phyloP scores from a whole-genome alignment of 805 yeast species.

The Tetrapisispora namnaoensis region DNA sequence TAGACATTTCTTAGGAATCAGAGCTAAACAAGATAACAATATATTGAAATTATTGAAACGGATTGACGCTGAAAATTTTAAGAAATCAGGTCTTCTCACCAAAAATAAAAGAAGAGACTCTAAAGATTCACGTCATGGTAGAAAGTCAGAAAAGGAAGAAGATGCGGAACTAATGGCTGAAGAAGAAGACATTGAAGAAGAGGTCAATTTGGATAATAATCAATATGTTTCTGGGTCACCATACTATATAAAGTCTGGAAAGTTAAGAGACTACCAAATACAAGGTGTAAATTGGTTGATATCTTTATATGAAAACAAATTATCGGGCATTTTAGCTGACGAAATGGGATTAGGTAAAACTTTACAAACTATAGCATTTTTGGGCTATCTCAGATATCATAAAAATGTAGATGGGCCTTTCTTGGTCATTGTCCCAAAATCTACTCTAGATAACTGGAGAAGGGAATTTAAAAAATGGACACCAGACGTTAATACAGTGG shows the following conservation, averaged over 20 bases:
- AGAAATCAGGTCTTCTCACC: slow-evolving; percentile 5
- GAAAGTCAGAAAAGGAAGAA: slow-evolving; percentile 92
- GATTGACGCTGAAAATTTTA: slow-evolving; percentile 39
- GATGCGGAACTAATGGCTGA: slow-evolving; percentile 84
- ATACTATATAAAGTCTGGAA: slow-evolving; percentile 57
- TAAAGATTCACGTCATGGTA: slow-evolving; percentile 39
- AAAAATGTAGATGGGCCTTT: slow-evolving; percentile 81
- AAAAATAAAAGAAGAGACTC: slow-evolving; percentile 24
- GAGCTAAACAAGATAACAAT: slow-evolving; percentile 67
- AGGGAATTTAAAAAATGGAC: slow-evolving; percentile 94
- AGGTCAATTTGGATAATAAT: slow-evolving; percentile 33
- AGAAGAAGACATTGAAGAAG: slow-evolving; percentile 44
- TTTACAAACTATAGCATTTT: slow-evolving; percentile 82
- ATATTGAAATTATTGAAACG: slow-evolving; percentile 52
- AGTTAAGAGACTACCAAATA: slow-evolving; percentile 79
- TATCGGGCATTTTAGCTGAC: slow-evolving; percentile 92
- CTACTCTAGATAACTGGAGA: slow-evolving; percentile 93
- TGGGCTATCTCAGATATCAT: slow-evolving; percentile 77
- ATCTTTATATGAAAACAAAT: slow-evolving; percentile 73
- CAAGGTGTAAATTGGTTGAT: slow-evolving; percentile 96
- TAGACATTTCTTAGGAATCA: slow-evolving; percentile 75
- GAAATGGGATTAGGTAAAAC: slow-evolving; percentile 99
- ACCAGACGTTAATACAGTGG: slow-evolving; percentile 79
- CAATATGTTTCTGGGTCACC: slow-evolving; percentile 86
- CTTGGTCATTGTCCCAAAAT: slow-evolving; percentile 86